These are phyloP conservation scores for Adansonia rubrostipa DNA, from an alignment of 441 rosid genomes.

Conservation along the genomic window DNA sequence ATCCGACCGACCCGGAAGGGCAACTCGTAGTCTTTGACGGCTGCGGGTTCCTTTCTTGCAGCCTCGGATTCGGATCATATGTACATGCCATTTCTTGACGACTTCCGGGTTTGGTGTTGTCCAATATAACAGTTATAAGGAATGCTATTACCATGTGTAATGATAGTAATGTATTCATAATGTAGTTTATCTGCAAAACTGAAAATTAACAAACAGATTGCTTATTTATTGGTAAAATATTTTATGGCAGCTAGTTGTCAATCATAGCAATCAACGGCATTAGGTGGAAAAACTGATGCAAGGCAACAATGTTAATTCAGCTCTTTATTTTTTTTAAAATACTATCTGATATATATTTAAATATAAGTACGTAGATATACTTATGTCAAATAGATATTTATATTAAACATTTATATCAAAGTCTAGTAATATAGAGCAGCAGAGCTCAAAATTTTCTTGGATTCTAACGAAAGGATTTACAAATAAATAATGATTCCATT, in stretches of 20 bases:
- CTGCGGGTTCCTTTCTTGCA: slow-evolving; percentile 81
- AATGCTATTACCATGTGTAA: slow-evolving; percentile 84
- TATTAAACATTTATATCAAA: no score
- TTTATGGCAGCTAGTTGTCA: neutral
- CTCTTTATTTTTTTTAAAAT: no score
- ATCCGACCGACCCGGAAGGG: slow-evolving; percentile 85
- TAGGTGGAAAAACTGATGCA: no score
- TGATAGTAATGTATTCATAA: slow-evolving; percentile 76
- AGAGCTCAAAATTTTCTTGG: no score
- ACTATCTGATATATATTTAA: no score
- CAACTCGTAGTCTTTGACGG: slow-evolving; percentile 79
- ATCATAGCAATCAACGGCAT: neutral
- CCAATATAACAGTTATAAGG: slow-evolving; percentile 77
- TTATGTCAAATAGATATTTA: no score
- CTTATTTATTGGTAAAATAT: neutral
- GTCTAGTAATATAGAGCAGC: no score
- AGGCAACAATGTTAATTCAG: no score
- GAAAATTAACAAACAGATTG: neutral
- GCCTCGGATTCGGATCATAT: slow-evolving; percentile 78
- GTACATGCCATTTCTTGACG: slow-evolving; percentile 82
- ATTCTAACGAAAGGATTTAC: no score
- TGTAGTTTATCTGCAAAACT: slow-evolving; percentile 75
- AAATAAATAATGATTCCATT: no score
- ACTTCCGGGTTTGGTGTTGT: slow-evolving; percentile 94
- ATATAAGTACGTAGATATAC: no score